Conservation (phyloP, 805 yeast species). For the Myxozyma udenii region DNA sequence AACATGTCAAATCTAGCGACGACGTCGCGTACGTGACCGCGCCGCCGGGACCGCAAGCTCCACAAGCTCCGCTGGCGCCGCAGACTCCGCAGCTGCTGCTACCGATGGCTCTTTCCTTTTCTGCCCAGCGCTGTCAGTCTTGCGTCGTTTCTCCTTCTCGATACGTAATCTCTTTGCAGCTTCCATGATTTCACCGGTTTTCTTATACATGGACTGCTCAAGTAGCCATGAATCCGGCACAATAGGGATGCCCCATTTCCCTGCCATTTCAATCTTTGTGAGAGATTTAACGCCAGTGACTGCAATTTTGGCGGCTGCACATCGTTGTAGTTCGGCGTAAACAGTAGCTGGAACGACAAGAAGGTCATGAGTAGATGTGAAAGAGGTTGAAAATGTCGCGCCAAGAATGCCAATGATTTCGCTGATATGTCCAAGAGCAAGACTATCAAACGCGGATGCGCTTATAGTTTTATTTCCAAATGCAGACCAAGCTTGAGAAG, state of each 20-base stretch:
- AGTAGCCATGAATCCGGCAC: slow-evolving; percentile 41
- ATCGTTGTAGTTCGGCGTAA: slow-evolving; percentile 3
- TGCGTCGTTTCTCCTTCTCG: too few relatives aligned
- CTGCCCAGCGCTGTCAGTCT: too few relatives aligned
- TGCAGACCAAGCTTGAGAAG: slow-evolving; percentile 34
- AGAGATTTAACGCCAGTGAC: slow-evolving; percentile 12
- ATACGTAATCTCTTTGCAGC: too few relatives aligned
- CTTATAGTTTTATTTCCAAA: slow-evolving; percentile 42
- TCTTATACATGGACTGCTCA: neutral
- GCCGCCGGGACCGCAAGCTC: too few relatives aligned
- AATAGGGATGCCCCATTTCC: slow-evolving; percentile 41
- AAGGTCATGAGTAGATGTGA: slow-evolving; percentile 53
- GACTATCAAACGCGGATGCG: slow-evolving; percentile 73
- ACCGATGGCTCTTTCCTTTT: too few relatives aligned
- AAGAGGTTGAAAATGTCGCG: slow-evolving; percentile 48
- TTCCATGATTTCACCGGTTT: slow-evolving; percentile 1
- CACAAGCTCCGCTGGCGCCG: too few relatives aligned
- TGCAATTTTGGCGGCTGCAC: slow-evolving; percentile 1
- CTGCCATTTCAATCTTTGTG: slow-evolving; percentile 38
- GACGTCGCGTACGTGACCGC: too few relatives aligned
- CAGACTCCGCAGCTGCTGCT: too few relatives aligned
- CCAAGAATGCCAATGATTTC: slow-evolving; percentile 58
- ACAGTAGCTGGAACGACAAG: slow-evolving; percentile 42
- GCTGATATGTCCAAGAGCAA: slow-evolving; percentile 66
- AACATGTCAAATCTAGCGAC: too few relatives aligned